Evolutionary conservation across 345 rosid species (phyloP).

Genomic region (Lepidium sativum): DNA sequence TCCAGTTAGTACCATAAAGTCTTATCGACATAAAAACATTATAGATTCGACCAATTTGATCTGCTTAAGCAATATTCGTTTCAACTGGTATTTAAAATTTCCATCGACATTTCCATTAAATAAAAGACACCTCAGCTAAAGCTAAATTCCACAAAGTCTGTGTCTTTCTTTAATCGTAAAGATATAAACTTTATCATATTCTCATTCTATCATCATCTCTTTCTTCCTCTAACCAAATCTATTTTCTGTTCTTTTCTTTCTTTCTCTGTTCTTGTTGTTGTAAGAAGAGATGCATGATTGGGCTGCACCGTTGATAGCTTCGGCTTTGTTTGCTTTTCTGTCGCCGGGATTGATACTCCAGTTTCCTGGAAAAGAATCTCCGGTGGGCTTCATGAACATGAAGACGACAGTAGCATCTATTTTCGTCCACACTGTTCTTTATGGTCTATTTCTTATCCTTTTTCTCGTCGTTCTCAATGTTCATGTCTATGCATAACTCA

Average conservation of each 20-base stretch:
- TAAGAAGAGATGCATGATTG: constrained; percentile 57
- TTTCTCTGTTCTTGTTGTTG: not conserved
- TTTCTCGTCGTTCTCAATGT: constrained; percentile 59
- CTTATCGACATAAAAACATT: no score
- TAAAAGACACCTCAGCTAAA: constrained; percentile 5
- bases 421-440: constrained; percentile 62
- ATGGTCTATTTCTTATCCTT: constrained; percentile 60
- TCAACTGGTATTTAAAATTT: not conserved
- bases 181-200: constrained; percentile 13
- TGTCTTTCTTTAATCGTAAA: constrained; percentile 20
- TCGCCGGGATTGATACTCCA: constrained; percentile 70
- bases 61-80: not conserved
- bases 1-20: no score
- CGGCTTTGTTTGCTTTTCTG: constrained; percentile 77
- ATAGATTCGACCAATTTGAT: no score
- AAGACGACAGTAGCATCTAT: constrained; percentile 74
- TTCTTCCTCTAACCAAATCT: not conserved
- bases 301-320: constrained; percentile 85
- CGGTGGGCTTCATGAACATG: constrained; percentile 76
- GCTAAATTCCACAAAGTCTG: constrained; percentile 1
- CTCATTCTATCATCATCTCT: constrained; percentile 1
- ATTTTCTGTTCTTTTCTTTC: not conserved
- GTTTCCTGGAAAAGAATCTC: constrained; percentile 62
- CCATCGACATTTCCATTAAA: not conserved
- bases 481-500: constrained; percentile 45